A percentile compares a stretch with the other conserved stretches of the same genome.
These are phyloP conservation scores for Gossypium lobatum DNA, from an alignment of 441 rosid species.

Conservation along the genomic window DNA sequence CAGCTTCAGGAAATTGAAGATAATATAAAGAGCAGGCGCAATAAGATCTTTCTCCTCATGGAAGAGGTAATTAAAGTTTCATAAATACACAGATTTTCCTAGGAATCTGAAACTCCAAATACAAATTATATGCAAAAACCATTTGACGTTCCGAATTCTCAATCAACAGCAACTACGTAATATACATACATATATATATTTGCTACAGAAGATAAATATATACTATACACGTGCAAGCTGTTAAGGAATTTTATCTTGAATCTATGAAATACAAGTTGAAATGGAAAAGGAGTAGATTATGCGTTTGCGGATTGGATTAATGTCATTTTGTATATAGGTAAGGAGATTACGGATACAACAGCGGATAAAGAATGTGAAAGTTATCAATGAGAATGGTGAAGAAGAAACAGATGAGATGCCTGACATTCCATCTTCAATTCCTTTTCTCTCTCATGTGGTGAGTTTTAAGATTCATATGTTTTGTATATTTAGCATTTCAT, in stretches of 20 bases:
- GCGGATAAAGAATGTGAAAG: constrained; percentile 49
- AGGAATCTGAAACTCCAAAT: not conserved
- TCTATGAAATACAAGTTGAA: not conserved
- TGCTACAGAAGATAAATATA: too few relatives aligned
- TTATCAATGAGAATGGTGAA: constrained; percentile 25
- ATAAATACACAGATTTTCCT: not conserved
- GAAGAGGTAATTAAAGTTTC: constrained; percentile 58
- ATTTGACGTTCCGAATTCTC: not conserved
- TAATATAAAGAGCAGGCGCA: constrained; percentile 77
- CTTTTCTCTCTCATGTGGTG: constrained; percentile 74
- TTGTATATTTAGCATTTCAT: not conserved
- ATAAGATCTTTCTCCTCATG: constrained; percentile 92
- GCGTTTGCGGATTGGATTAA: not conserved
- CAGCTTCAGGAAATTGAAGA: constrained; percentile 78
- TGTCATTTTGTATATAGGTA: constrained; percentile 28
- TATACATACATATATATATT: not conserved
- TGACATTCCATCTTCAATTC: constrained; percentile 87
- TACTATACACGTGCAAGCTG: not conserved
- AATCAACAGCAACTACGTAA: not conserved
- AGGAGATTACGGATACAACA: constrained; percentile 86
- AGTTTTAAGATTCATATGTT: constrained; percentile 13
- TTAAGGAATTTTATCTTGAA: not conserved
- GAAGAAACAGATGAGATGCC: constrained; percentile 80
- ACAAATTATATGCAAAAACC: not conserved
- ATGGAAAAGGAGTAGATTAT: not conserved